Evolutionary conservation across 768 basidiomycete genomes (phyloP).

Genomic region (Austroboletus eburneus): DNA sequence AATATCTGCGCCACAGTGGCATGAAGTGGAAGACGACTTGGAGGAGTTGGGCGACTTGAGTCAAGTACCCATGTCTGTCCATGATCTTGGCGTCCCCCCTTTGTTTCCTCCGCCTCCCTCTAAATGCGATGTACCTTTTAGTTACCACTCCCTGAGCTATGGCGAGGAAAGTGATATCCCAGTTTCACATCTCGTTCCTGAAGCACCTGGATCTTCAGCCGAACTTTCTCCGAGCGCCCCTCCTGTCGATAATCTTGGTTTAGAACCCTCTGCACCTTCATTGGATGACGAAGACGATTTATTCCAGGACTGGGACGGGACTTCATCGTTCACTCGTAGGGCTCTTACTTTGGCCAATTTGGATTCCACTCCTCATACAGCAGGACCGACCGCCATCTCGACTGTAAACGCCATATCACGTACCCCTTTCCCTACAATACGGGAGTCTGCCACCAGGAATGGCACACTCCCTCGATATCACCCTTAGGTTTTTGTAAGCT

Average conservation of each 20-base stretch:
- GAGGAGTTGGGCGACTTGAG: slow-evolving; percentile 9
- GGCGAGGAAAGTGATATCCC: slow-evolving; percentile 28
- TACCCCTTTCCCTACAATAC: background rate
- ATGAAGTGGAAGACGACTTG: slow-evolving; percentile 45
- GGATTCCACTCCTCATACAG: background rate
- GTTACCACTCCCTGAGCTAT: slow-evolving; percentile 38
- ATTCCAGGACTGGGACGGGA: slow-evolving; percentile 21
- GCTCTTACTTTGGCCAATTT: background rate
- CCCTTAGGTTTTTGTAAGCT: slow-evolving; percentile 17
- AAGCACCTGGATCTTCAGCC: slow-evolving; percentile 45
- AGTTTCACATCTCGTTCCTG: slow-evolving; percentile 32
- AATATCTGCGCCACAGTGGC: slow-evolving; percentile 52
- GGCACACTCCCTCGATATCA: slow-evolving; percentile 27
- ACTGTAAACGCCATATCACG: too few relatives aligned
- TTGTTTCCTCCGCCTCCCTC: slow-evolving; percentile 33
- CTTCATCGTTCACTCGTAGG: slow-evolving; percentile 5
- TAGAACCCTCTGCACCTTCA: slow-evolving; percentile 48
- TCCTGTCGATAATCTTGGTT: slow-evolving; percentile 22
- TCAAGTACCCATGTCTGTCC: slow-evolving; percentile 6
- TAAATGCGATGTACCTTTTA: slow-evolving; percentile 40
- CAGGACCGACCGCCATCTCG: too few relatives aligned
- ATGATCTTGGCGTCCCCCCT: slow-evolving; percentile 8
- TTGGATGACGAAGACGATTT: slow-evolving; percentile 21
- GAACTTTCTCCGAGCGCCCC: slow-evolving; percentile 35
- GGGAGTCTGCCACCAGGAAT: slow-evolving; percentile 6